A percentile compares a stretch with the other conserved stretches of the same genome.
phyloP scores from a whole-genome alignment of 75 land plant species.

The Pinus albicaulis region DNA sequence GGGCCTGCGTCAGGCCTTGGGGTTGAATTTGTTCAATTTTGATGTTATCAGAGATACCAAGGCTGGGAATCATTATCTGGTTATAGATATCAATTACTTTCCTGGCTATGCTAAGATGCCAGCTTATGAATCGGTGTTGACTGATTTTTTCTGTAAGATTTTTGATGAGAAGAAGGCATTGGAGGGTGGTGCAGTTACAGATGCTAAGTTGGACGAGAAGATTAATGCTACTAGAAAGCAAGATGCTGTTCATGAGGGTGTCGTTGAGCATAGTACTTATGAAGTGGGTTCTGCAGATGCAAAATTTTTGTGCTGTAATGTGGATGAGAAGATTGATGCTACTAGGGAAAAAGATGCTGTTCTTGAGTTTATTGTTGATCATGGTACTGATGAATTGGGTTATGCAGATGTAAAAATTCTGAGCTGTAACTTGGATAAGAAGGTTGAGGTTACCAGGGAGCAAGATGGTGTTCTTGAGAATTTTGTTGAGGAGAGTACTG shows the following conservation, averaged over 20 bases:
- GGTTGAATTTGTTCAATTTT: conserved; percentile 84
- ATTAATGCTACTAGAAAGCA: not conserved
- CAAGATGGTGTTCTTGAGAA: too few relatives aligned
- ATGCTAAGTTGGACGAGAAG: not conserved
- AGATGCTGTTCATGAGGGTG: not conserved
- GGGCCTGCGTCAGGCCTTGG: conserved; percentile 54
- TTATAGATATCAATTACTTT: conserved; percentile 96
- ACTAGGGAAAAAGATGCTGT: too few relatives aligned
- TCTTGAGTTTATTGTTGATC: too few relatives aligned
- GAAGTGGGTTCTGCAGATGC: not conserved
- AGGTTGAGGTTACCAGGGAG: too few relatives aligned
- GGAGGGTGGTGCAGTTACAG: not conserved
- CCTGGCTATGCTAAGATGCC: conserved; percentile 99
- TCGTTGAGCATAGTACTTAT: not conserved
- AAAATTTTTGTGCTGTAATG: not conserved
- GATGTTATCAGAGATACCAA: conserved; percentile 81
- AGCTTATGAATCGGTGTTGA: conserved; percentile 69
- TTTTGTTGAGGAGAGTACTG: not conserved
- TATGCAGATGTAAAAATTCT: not conserved
- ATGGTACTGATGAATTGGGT: not conserved
- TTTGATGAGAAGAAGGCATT: conserved; percentile 2
- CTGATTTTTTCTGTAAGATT: conserved; percentile 74
- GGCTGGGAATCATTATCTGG: conserved; percentile 63
- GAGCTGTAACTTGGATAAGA: too few relatives aligned
- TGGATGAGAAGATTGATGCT: too few relatives aligned